Evolutionary conservation across 2,329 filamentous ascomycete genomes (phyloP).

Genomic region (Fusarium equiseti): DNA sequence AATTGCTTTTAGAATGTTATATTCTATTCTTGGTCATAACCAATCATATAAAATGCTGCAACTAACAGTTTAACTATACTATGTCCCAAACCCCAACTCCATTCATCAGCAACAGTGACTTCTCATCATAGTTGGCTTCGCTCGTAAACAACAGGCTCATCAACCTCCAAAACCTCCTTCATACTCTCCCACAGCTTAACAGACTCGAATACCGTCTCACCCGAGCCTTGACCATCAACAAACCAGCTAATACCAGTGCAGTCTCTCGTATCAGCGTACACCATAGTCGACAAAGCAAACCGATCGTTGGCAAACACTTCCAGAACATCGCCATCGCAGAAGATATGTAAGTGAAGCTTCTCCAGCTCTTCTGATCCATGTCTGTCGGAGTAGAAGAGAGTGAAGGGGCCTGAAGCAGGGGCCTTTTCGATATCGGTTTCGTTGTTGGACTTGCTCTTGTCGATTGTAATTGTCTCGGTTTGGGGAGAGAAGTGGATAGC

Average conservation of each 20-base stretch:
- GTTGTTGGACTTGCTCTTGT: slow-evolving; percentile 51
- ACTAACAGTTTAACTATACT: not conserved
- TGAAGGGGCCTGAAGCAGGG: slow-evolving; percentile 57
- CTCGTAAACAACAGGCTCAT: slow-evolving; percentile 27
- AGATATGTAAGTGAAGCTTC: slow-evolving; percentile 40
- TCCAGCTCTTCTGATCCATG: slow-evolving; percentile 35
- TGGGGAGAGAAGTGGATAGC: slow-evolving; percentile 54
- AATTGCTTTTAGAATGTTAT: accelerated
- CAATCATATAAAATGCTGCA: not conserved
- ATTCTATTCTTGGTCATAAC: not conserved
- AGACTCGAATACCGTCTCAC: slow-evolving; percentile 35
- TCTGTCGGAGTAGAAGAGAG: slow-evolving; percentile 53
- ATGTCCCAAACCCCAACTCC: not conserved
- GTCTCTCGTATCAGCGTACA: slow-evolving; percentile 35
- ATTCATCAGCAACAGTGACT: accelerated
- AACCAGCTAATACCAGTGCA: slow-evolving; percentile 46
- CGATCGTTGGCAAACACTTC: slow-evolving; percentile 48
- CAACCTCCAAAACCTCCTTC: slow-evolving; percentile 20
- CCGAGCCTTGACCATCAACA: slow-evolving; percentile 19
- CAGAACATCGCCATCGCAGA: slow-evolving; percentile 44
- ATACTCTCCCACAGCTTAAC: slow-evolving; percentile 43
- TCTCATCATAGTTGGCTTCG: slow-evolving; percentile 20
- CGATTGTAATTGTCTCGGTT: slow-evolving; percentile 56
- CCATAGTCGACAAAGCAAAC: slow-evolving; percentile 46
- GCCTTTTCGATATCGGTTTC: slow-evolving; percentile 53